A percentile compares a stretch with the other conserved stretches of the same genome.
Evolutionary conservation across 352 stramenopile genomes (phyloP).

Genomic region (Phytophthora sp.): DNA sequence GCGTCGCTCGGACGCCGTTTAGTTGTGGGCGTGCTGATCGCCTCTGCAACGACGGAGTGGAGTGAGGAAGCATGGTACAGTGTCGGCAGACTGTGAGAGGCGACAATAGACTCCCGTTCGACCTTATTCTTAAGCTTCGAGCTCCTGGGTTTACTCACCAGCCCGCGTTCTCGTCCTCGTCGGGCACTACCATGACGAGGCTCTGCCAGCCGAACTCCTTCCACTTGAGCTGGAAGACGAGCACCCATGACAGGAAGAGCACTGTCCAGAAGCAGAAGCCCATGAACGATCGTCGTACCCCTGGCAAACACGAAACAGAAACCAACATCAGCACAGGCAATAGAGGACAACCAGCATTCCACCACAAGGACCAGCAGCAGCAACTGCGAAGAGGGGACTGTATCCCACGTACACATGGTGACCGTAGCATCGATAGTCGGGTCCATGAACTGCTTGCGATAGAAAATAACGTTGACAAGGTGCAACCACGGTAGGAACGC

Average conservation of each 20-base stretch:
- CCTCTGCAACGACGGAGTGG: constrained; percentile 16
- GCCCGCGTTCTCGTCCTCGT: constrained; percentile 66
- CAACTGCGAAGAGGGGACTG: background rate
- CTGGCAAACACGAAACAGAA: constrained; percentile 33
- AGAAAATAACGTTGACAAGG: constrained; percentile 84
- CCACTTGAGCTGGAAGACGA: constrained; percentile 87
- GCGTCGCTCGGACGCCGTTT: background rate
- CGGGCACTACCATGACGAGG: constrained; percentile 77
- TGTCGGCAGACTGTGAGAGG: constrained; percentile 7
- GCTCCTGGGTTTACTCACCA: constrained; percentile 72
- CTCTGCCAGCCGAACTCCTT: constrained; percentile 84
- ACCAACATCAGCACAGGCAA: background rate
- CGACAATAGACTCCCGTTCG: too few species aligned
- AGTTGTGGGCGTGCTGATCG: constrained; percentile 4
- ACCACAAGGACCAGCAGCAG: background rate
- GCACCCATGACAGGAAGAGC: constrained; percentile 76
- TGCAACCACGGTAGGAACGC: constrained; percentile 83
- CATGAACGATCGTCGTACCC: constrained; percentile 80
- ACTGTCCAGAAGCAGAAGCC: constrained; percentile 73
- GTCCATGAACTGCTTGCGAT: constrained; percentile 83
- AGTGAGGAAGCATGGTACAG: constrained; percentile 27
- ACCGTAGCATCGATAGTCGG: constrained; percentile 63
- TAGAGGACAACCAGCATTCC: background rate
- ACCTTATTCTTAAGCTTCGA: too few species aligned
- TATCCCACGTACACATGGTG: constrained; percentile 77